These are phyloP conservation scores for Blastobotrys terrestris DNA, from an alignment of 805 yeast genomes.

Conservation along the genomic window DNA sequence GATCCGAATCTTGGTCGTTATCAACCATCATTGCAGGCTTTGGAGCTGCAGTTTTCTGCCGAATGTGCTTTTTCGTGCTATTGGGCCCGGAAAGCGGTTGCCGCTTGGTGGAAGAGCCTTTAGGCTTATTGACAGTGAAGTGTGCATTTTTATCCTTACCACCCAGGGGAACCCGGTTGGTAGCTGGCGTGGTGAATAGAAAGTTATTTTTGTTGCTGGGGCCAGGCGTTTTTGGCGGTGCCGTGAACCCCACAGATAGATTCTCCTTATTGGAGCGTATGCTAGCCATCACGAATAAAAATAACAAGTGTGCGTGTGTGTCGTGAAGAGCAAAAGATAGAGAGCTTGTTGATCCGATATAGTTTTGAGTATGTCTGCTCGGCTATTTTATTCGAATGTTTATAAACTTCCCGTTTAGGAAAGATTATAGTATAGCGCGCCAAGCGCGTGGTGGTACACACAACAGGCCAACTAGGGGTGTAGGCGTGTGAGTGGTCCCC, in stretches of 20 bases:
- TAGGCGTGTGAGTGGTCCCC: too few relatives aligned
- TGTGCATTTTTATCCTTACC: slow-evolving; percentile 20
- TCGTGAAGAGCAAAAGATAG: background rate
- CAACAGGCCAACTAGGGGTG: too few relatives aligned
- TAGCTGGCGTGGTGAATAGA: slow-evolving; percentile 11
- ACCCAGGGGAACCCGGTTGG: slow-evolving; percentile 20
- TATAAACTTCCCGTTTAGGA: background rate
- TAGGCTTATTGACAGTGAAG: background rate
- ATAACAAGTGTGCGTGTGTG: background rate
- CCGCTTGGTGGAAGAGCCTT: slow-evolving; percentile 4
- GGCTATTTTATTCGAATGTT: background rate
- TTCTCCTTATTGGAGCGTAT: slow-evolving; percentile 20
- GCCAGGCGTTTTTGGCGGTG: slow-evolving; percentile 14
- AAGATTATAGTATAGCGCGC: background rate
- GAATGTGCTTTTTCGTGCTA: background rate
- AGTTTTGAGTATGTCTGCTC: background rate
- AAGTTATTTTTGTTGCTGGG: background rate
- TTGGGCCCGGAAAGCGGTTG: slow-evolving; percentile 8
- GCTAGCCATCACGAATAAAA: background rate
- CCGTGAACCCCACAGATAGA: slow-evolving; percentile 9
- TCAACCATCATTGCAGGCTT: slow-evolving; percentile 2
- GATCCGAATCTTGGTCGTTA: slow-evolving; percentile 9
- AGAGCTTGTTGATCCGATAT: background rate
- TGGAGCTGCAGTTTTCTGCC: background rate
- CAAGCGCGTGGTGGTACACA: too few relatives aligned